Evolutionary conservation across 768 basidiomycete species (phyloP).

Genomic region (Boletus insuetus): DNA sequence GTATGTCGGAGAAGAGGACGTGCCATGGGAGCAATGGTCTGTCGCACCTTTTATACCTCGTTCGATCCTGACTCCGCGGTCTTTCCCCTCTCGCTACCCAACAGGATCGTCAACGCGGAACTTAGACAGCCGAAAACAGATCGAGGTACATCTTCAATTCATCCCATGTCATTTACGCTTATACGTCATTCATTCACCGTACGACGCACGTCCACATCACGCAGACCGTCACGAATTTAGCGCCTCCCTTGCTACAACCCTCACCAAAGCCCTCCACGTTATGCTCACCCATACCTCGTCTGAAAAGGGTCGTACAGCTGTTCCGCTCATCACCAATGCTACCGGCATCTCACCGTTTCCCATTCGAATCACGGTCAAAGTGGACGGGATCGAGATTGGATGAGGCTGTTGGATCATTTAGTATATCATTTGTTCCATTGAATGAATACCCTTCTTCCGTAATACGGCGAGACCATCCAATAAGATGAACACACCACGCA

Average conservation of each 20-base stretch:
- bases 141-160: constrained; percentile 39
- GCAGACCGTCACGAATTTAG: constrained; percentile 53
- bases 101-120: constrained; percentile 79
- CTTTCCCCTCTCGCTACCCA: background rate
- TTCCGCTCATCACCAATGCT: constrained; percentile 78
- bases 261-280: constrained; percentile 63
- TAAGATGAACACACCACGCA: too few relatives aligned
- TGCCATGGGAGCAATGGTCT: constrained; percentile 87
- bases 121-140: constrained; percentile 69
- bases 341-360: constrained; percentile 80
- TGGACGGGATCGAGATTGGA: constrained; percentile 64
- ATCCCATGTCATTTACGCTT: background rate
- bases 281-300: constrained; percentile 81
- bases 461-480: background rate
- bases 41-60: constrained; percentile 7
- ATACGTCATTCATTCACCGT: background rate
- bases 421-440: background rate
- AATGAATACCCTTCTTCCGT: background rate
- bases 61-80: background rate
- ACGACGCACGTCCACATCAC: background rate
- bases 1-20: constrained; percentile 73
- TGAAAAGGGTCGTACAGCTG: constrained; percentile 67
- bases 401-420: constrained; percentile 10
- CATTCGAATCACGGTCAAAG: constrained; percentile 61
- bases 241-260: constrained; percentile 52